Evolutionary conservation across 2,329 filamentous ascomycete genomes (phyloP), one percentile per base, ranked within the genome.

Genomic region (Cadophora sp.): DNA sequence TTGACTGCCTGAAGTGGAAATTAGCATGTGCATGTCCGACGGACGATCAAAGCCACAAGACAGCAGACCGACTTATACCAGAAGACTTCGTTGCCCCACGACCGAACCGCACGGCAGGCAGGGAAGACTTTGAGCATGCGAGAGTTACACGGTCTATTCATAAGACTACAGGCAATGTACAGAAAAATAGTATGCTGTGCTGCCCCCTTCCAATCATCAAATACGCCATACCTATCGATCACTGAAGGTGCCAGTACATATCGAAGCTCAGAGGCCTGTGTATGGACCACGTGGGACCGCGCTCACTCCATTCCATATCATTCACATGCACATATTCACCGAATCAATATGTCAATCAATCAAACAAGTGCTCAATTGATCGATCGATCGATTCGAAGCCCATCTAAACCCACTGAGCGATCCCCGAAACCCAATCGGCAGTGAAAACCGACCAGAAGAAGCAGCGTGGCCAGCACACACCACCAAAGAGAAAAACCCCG

Each of bases 101-200:
- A 16, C 11, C 12, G 19, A 43, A 43, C 14, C 12, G 16, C 14
- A 6, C 5, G 14, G 2, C 14, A 16, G 40, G 16, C 2, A 6
- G 12, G 2, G 14, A 43, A 16, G 12, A 19, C 2, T 11, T 12
- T 55, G 2, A 8, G 50, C 46, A 55, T 27, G 27, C 26, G 9
- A 56, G 56, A 63, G 62, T 68, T 70, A 72, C 69, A 75, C 68
- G 72, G 64, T 75, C 71, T 75, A 75, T 75, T 75, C 71, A 48
- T 75, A 73, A 70, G 65, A 71, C 69, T 75, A 75, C 73, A 68
- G 71, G 66, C 73, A 75, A 73, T 75, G 66, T 75, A 75, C 72
- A 75, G 67, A 71, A 70, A 72, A 66, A 60, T 64, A 65, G 64
- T 66, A 64, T 62, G 66, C 40, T 71, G 67, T 65, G 46, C 29